Percentiles rank a stretch among this genome's conserved stretches.
phyloP scores from a whole-genome alignment of 2,329 filamentous ascomycete genomes.

The Thelonectria discophora region DNA sequence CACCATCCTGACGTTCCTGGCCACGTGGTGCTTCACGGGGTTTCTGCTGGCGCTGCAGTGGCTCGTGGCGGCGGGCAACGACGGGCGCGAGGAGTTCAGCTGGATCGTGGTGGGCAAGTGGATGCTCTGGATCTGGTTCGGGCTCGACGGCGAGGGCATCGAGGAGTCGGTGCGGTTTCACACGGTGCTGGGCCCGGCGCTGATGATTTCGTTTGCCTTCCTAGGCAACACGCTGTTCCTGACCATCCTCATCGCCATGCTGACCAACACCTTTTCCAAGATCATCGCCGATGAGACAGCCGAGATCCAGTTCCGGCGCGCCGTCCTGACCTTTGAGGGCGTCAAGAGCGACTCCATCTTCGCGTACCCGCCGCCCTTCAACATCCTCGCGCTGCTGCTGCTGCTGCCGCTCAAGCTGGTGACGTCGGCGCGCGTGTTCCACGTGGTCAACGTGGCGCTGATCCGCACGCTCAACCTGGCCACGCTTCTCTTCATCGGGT shows the following conservation, averaged over 20 bases:
- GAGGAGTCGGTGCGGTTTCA: slow-evolving; percentile 67
- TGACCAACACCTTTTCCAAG: slow-evolving; percentile 76
- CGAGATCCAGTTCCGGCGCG: slow-evolving; percentile 76
- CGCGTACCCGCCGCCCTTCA: slow-evolving; percentile 75
- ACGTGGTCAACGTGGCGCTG: slow-evolving; percentile 74
- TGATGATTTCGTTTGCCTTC: slow-evolving; percentile 79
- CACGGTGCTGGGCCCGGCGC: slow-evolving; percentile 69
- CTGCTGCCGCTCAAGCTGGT: slow-evolving; percentile 73
- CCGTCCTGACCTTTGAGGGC: slow-evolving; percentile 77
- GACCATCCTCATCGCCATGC: slow-evolving; percentile 77
- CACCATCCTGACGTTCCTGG: slow-evolving; percentile 70
- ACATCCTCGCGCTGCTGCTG: slow-evolving; percentile 69
- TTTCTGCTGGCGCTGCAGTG: slow-evolving; percentile 76
- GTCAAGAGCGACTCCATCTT: slow-evolving; percentile 78
- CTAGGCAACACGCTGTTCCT: slow-evolving; percentile 79
- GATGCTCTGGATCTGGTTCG: slow-evolving; percentile 85
- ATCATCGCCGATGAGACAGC: slow-evolving; percentile 74
- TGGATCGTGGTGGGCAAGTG: slow-evolving; percentile 73
- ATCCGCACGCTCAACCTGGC: slow-evolving; percentile 72
- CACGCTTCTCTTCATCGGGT: slow-evolving; percentile 66
- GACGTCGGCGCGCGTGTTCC: slow-evolving; percentile 70
- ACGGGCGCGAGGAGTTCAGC: slow-evolving; percentile 43
- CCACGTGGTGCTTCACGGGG: slow-evolving; percentile 74
- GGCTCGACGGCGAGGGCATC: slow-evolving; percentile 70
- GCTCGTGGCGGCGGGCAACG: slow-evolving; percentile 56